Conservation (phyloP, 257 asterid genomes). For the Solanum chaucha region DNA sequence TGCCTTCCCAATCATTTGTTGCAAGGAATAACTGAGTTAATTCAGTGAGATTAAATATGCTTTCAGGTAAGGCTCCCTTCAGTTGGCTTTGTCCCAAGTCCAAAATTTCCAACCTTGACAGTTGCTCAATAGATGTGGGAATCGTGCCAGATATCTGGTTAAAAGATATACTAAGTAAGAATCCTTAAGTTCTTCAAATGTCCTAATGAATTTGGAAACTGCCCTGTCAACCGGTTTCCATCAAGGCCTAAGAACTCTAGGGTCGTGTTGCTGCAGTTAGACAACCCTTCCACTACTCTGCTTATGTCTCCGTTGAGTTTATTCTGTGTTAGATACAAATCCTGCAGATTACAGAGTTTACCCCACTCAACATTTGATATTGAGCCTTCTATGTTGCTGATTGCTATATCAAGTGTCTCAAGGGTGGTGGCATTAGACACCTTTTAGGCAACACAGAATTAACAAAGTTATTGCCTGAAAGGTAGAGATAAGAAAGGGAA, state of each 20-base stretch:
- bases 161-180: not conserved
- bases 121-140: slow-evolving; percentile 3
- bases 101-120: not conserved
- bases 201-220: slow-evolving; percentile 1
- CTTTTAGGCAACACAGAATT: slow-evolving; percentile 6
- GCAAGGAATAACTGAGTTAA: not conserved
- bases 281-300: not conserved
- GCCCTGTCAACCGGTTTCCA: not conserved
- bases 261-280: not conserved
- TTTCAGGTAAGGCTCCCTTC: slow-evolving; percentile 1
- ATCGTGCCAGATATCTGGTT: not conserved
- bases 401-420: not conserved
- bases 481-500: not conserved
- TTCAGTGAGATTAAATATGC: not conserved
- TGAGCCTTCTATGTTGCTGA: not conserved
- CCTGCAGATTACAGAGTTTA: not conserved
- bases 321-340: not conserved
- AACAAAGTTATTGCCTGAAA: slow-evolving; percentile 2
- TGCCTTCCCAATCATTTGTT: slow-evolving; percentile 5
- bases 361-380: not conserved
- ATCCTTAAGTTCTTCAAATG: not conserved
- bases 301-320: not conserved
- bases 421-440: slow-evolving; percentile 8
- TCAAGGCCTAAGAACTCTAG: not conserved
- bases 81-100: not conserved